phyloP scores from a whole-genome alignment of 345 rosid genomes.

The Alliaria petiolata region DNA sequence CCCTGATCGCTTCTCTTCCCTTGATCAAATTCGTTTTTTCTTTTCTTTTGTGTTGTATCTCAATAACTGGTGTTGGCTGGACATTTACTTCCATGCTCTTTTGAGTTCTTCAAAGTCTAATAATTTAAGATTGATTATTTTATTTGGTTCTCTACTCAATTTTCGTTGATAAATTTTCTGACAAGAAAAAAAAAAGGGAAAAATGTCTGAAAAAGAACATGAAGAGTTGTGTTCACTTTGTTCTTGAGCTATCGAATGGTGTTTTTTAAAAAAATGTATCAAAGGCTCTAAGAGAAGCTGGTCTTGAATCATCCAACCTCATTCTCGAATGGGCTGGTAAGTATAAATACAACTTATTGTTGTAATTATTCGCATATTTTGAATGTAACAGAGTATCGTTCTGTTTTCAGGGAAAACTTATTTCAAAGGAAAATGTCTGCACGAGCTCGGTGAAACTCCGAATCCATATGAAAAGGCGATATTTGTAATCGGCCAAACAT shows the following conservation, averaged over 20 bases:
- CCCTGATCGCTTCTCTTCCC: slow-evolving; percentile 34
- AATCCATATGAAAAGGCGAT: slow-evolving; percentile 86
- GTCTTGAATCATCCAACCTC: slow-evolving; percentile 87
- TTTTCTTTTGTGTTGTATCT: too few relatives aligned
- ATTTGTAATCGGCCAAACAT: slow-evolving; percentile 64
- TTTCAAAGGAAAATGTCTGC: slow-evolving; percentile 58
- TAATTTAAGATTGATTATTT: neutral
- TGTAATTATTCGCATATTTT: neutral
- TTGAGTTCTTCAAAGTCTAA: slow-evolving; percentile 2
- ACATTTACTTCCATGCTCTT: slow-evolving; percentile 11
- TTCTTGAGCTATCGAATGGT: neutral
- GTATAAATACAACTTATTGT: neutral
- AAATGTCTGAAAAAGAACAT: neutral
- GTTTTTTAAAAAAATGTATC: slow-evolving; percentile 46
- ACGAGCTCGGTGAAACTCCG: slow-evolving; percentile 44
- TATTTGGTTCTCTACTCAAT: neutral
- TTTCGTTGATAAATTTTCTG: neutral
- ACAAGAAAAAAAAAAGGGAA: neutral
- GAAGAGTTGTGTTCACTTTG: neutral
- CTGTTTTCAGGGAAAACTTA: slow-evolving; percentile 45
- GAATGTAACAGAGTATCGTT: neutral
- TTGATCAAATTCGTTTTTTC: slow-evolving; percentile 27
- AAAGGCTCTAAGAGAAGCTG: slow-evolving; percentile 59
- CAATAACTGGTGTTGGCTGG: slow-evolving; percentile 8
- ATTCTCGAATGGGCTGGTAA: slow-evolving; percentile 86